phyloP scores from a whole-genome alignment of 2,329 filamentous ascomycete genomes.

The Coniochaeta hoffmannii region DNA sequence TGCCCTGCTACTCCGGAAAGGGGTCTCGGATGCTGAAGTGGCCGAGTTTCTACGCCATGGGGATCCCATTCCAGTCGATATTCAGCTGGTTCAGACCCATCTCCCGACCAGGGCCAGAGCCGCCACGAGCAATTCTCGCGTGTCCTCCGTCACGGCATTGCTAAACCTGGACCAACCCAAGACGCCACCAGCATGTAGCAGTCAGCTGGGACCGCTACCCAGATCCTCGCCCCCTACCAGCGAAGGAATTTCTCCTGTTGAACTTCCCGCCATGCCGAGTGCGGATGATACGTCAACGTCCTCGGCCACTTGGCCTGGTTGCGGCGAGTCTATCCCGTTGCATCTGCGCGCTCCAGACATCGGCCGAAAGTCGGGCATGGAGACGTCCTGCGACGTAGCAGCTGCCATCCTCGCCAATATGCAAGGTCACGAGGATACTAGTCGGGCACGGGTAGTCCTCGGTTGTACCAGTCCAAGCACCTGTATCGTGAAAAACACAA shows the following conservation, averaged over 20 bases:
- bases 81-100: not conserved
- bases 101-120: not conserved
- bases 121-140: not conserved
- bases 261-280: not conserved
- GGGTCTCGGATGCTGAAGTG: not conserved
- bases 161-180: not conserved
- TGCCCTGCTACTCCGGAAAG: slow-evolving; percentile 9
- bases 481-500: slow-evolving; percentile 22
- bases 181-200: not conserved
- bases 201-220: not conserved
- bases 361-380: not conserved
- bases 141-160: not conserved
- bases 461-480: slow-evolving; percentile 13
- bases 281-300: not conserved
- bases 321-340: not conserved
- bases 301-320: not conserved
- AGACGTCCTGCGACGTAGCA: slow-evolving; percentile 20
- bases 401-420: slow-evolving; percentile 19
- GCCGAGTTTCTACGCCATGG: not conserved
- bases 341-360: not conserved
- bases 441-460: slow-evolving; percentile 10
- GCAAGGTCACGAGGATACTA: slow-evolving; percentile 15
- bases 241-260: not conserved
- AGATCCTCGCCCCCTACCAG: not conserved
- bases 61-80: not conserved